These are phyloP conservation scores for Citrus sinensis DNA, from an alignment of 345 rosid species.

Conservation along the genomic window DNA sequence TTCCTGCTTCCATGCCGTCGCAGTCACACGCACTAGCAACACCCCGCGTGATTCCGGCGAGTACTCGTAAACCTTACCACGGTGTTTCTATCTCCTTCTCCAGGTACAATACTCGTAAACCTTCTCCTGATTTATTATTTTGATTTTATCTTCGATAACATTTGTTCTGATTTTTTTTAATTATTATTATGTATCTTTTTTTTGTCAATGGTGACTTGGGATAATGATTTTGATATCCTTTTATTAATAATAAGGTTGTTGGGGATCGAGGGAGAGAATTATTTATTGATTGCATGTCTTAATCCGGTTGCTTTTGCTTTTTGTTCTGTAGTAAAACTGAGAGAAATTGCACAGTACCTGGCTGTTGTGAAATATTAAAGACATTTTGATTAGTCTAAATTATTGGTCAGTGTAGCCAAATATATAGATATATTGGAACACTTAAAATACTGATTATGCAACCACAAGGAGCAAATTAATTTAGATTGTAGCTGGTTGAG, in stretches of 20 bases:
- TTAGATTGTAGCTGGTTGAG: background rate
- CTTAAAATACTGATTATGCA: background rate
- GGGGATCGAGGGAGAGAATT: background rate
- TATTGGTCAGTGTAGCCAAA: background rate
- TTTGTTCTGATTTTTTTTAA: background rate
- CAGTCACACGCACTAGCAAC: no score
- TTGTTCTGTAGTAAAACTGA: background rate
- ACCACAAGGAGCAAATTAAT: background rate
- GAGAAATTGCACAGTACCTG: background rate
- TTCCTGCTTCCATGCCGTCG: rapidly evolving
- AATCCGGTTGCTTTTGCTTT: background rate
- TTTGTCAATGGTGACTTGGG: no score
- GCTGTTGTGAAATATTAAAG: background rate
- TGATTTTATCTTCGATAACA: no score
- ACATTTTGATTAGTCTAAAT: background rate
- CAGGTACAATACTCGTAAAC: background rate
- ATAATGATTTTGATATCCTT: background rate
- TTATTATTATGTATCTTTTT: background rate
- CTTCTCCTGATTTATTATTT: background rate
- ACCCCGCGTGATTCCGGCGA: no score
- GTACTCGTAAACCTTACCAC: no score
- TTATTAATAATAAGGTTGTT: background rate
- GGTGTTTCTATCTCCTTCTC: background rate
- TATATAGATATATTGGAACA: no score
- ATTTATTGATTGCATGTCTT: background rate